Evolutionary conservation across 192 early-diverging fungal species (phyloP).

Genomic region (Coemansia sp.): DNA sequence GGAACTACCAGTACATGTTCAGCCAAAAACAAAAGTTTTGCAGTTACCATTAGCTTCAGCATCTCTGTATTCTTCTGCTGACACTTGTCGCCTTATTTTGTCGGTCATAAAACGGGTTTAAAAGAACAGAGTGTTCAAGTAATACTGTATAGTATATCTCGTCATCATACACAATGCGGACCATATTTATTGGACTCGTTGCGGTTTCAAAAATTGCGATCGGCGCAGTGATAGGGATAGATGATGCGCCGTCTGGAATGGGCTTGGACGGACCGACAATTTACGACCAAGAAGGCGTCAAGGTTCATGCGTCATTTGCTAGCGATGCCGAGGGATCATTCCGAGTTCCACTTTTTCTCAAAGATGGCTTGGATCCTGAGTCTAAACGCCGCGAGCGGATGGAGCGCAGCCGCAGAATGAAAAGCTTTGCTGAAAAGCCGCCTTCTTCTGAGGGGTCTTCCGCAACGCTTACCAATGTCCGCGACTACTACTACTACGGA

Average conservation of each 20-base stretch:
- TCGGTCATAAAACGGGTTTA: too few relatives aligned
- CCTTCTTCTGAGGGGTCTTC: slow-evolving; percentile 8
- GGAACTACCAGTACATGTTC: neutral
- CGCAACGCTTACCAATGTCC: slow-evolving; percentile 32
- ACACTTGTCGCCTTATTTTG: neutral
- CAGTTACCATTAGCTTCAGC: neutral
- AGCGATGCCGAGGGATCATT: slow-evolving; percentile 23
- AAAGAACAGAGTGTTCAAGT: too few relatives aligned
- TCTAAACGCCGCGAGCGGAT: slow-evolving; percentile 36
- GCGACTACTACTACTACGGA: slow-evolving; percentile 65
- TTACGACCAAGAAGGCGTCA: slow-evolving; percentile 17
- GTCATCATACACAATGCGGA: slow-evolving; percentile 4
- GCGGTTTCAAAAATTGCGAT: neutral
- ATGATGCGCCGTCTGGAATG: neutral
- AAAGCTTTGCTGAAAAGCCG: slow-evolving; percentile 26
- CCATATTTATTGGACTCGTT: slow-evolving; percentile 3
- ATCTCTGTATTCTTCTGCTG: neutral
- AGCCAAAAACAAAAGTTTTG: neutral
- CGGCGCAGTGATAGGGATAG: slow-evolving; percentile 7
- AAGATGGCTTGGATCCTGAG: slow-evolving; percentile 47
- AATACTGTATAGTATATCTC: neutral
- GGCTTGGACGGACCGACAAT: slow-evolving; percentile 11
- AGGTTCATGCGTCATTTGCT: slow-evolving; percentile 24
- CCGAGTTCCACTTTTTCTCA: slow-evolving; percentile 37
- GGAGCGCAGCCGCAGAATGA: slow-evolving; percentile 41